phyloP scores from a whole-genome alignment of 106 monocot genomes.

The Platanthera zijinensis region DNA sequence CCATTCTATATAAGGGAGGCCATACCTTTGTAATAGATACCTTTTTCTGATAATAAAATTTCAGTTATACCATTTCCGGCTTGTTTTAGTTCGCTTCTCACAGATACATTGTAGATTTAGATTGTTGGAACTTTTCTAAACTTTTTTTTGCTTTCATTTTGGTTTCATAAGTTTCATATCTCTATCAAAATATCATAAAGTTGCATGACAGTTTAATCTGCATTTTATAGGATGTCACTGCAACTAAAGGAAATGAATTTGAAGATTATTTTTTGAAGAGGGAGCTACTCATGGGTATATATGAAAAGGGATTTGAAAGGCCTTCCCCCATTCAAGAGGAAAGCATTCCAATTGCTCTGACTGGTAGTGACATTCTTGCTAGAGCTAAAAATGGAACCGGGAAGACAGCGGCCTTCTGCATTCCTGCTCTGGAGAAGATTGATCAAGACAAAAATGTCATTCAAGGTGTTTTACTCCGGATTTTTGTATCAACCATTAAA shows the following conservation, averaged over 20 bases:
- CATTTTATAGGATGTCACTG: conserved; percentile 76
- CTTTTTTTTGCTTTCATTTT: too few species aligned
- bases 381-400: conserved; percentile 99
- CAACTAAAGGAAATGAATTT: conserved; percentile 98
- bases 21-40: too few species aligned
- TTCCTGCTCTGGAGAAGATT: conserved; percentile 91
- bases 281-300: conserved; percentile 97
- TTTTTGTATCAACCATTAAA: not conserved
- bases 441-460: conserved; percentile 79
- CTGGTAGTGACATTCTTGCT: conserved; percentile 91
- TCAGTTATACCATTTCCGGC: too few species aligned
- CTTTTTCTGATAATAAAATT: too few species aligned
- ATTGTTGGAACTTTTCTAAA: too few species aligned
- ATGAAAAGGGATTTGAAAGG: conserved; percentile 90
- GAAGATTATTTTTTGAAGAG: conserved; percentile 96
- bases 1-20: too few species aligned
- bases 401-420: conserved; percentile 93
- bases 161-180: too few species aligned
- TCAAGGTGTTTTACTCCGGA: conserved; percentile 46
- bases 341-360: conserved; percentile 89
- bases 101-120: too few species aligned
- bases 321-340: conserved; percentile 98
- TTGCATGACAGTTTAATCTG: too few species aligned
- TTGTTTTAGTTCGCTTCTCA: too few species aligned
- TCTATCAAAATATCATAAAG: too few species aligned